These are phyloP conservation scores for Pluteus cervinus DNA, from an alignment of 768 basidiomycete species.

Conservation along the genomic window DNA sequence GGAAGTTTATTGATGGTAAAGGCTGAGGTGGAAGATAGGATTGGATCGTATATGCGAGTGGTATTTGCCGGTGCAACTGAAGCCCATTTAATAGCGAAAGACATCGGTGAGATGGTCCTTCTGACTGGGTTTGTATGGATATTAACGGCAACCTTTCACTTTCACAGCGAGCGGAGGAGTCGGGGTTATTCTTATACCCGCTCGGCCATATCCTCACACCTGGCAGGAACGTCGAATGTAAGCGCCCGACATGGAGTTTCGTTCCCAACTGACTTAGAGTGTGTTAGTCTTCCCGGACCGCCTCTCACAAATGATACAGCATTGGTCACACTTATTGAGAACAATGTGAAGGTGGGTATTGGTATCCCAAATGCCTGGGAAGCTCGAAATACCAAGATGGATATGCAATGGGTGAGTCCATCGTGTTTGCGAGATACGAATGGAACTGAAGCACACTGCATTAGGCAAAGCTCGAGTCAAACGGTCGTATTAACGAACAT, in stretches of 20 bases:
- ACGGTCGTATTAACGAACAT: conserved; percentile 32
- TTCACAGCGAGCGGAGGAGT: conserved; percentile 38
- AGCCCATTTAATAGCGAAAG: conserved; percentile 59
- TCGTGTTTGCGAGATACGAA: background rate
- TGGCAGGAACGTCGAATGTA: conserved; percentile 75
- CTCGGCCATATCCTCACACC: conserved; percentile 58
- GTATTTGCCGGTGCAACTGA: conserved; percentile 59
- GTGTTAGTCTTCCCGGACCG: conserved; percentile 58
- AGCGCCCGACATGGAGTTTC: conserved; percentile 13
- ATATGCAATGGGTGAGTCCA: conserved; percentile 67
- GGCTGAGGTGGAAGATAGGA: conserved; percentile 52
- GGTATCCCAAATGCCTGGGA: conserved; percentile 65
- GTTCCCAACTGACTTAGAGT: conserved; percentile 3
- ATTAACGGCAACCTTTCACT: conserved; percentile 2
- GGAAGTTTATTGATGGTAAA: conserved; percentile 64
- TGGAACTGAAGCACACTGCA: conserved; percentile 5
- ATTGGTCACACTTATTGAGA: conserved; percentile 56
- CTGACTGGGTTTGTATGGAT: background rate
- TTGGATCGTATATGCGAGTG: conserved; percentile 54
- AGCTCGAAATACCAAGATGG: conserved; percentile 71
- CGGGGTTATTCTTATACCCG: conserved; percentile 46
- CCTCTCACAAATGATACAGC: conserved; percentile 61
- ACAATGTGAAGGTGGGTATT: conserved; percentile 79
- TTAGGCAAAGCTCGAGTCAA: conserved; percentile 42
- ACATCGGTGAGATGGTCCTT: conserved; percentile 40